phyloP scores from a whole-genome alignment of 108 stramenopile species.

The Cylindrotheca closterium region DNA sequence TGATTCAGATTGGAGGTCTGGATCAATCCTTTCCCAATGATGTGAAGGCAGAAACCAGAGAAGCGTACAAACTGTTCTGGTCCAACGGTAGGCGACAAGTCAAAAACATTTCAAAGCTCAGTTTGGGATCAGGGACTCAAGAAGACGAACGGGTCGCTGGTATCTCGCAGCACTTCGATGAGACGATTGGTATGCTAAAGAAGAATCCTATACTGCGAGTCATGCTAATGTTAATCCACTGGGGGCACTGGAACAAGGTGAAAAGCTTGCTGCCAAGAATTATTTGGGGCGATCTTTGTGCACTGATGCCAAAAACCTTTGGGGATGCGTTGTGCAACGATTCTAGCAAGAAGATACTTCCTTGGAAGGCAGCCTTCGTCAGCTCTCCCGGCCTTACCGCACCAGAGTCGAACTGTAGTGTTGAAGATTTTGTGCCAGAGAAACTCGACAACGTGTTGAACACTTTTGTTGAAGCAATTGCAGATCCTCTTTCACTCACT shows the following conservation, averaged over 20 bases:
- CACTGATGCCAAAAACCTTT: conserved; percentile 27
- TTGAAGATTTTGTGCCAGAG: not conserved
- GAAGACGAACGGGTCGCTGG: conserved; percentile 25
- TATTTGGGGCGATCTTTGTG: conserved; percentile 23
- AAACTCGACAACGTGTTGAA: conserved; percentile 4
- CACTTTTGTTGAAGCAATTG: conserved; percentile 16
- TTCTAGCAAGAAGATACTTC: conserved; percentile 2
- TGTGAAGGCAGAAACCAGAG: conserved; percentile 25
- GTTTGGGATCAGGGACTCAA: conserved; percentile 24
- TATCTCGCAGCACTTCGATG: conserved; percentile 9
- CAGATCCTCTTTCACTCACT: conserved; percentile 20
- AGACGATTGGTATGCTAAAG: conserved; percentile 3
- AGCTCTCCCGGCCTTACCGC: conserved; percentile 3
- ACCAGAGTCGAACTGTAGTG: not conserved
- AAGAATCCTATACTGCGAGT: conserved; percentile 15
- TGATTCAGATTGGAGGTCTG: conserved; percentile 41
- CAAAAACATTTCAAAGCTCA: conserved; percentile 24
- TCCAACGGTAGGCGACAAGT: conserved; percentile 20
- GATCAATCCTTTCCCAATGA: conserved; percentile 10
- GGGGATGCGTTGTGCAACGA: conserved; percentile 31
- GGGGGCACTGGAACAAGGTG: conserved; percentile 23
- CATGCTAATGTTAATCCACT: conserved; percentile 19
- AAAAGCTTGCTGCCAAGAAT: conserved; percentile 3
- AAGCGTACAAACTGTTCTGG: conserved; percentile 31
- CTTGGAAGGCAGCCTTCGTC: conserved; percentile 5